Evolutionary conservation across 176 grass and related monocot genomes (phyloP), one percentile per base, ranked within the genome.

Genomic region (Oryza officinalis): DNA sequence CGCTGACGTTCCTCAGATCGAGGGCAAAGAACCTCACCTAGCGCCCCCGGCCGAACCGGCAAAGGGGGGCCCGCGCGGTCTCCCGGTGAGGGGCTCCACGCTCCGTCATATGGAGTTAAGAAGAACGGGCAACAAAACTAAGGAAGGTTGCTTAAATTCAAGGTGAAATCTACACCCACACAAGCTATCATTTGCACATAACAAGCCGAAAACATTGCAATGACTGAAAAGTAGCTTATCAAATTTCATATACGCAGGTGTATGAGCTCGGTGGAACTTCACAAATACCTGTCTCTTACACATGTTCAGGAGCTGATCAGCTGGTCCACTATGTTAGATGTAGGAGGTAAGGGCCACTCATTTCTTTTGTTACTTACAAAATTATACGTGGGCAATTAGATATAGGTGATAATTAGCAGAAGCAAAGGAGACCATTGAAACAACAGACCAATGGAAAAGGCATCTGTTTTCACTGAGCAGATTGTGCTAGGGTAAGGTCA

Each of bases 401-500:
- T 3, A 28, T 38, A 27, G 70, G 6, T 3, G 32, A 9, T 74
- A 79, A 81, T 31, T 72, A 82, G 47, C 14, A 80, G 18, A 46
- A 65, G 27, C 14, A 59, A 44, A 18, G 64, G 32, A 65, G 65
- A 52, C 1, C 54, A 82, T 72, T 37, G 25, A 82, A 66, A 45
- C 44, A 78, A 35, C 17, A 78, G 67, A 33, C n/a, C 25, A 68
- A 52, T 46, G 40, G 47, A 27, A 77, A 22, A 3, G 30, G 46
- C 46, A 69, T 37, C 64, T 78, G 50, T 79, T 63, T 28, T 89
- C 69, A 88, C 50, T 47, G 30, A 50, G 33, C 32, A 3, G 78
- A 77, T 85, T 95, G 89, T 75, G 89, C 87, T 47, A 89, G 32
- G 71, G 52, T 74, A 54, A 98, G 84, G 84, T 95, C 96, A 22